Percentiles rank a stretch among this genome's conserved stretches.
Evolutionary conservation across 225 moss, liverwort and hornwort species (phyloP).

Genomic region (Sphagnum contortum): DNA sequence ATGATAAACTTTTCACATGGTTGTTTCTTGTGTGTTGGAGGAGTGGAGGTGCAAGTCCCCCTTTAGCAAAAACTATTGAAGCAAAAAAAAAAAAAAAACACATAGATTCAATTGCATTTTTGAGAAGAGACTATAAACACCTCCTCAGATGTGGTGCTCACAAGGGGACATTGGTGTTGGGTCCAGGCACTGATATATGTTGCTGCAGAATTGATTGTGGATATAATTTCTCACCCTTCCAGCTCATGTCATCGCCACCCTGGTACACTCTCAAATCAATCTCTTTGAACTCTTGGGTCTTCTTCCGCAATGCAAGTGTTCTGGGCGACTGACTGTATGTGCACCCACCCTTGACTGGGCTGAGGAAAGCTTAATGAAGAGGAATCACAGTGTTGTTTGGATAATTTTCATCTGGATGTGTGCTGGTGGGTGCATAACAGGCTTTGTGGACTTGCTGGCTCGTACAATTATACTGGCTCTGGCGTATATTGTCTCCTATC

Average conservation of each 20-base stretch:
- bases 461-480: conserved; percentile 55
- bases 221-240: conserved; percentile 43
- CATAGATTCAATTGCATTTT: too few species aligned
- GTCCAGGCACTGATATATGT: conserved; percentile 62
- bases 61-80: too few species aligned
- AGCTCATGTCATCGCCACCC: conserved; percentile 28
- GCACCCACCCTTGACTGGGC: not conserved
- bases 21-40: too few species aligned
- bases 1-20: too few species aligned
- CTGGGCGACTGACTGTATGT: too few species aligned
- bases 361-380: not conserved
- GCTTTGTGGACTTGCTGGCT: conserved; percentile 47
- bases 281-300: too few species aligned
- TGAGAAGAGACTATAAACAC: too few species aligned
- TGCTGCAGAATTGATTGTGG: conserved; percentile 71
- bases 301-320: too few species aligned
- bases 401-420: not conserved
- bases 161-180: not conserved
- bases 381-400: conserved; percentile 3
- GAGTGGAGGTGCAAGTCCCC: too few species aligned
- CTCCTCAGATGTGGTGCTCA: too few species aligned
- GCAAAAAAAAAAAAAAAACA: too few species aligned
- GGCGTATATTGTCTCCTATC: conserved; percentile 64
- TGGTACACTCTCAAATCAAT: conserved; percentile 18
- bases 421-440: conserved; percentile 25